phyloP scores from a whole-genome alignment of 306 rosid genomes.

The Rubus parviflorus region DNA sequence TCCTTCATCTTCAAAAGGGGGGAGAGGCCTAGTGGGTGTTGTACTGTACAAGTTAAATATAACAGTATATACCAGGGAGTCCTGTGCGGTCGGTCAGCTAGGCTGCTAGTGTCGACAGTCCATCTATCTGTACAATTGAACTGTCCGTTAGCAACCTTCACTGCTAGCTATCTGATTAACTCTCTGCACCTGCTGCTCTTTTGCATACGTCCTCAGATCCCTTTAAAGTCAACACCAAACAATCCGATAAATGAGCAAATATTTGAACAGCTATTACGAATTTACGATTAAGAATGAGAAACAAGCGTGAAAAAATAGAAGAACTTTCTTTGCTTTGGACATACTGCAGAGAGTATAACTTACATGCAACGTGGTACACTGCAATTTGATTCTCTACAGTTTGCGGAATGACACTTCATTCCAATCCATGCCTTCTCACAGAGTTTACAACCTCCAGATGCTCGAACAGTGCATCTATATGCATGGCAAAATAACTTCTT shows the following conservation, averaged over 20 bases:
- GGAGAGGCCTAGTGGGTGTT: background rate
- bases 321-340: background rate
- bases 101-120: constrained; percentile 19
- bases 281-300: too few relatives aligned
- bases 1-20: background rate
- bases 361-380: constrained; percentile 38
- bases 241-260: background rate
- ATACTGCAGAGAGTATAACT: background rate
- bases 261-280: background rate
- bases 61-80: background rate
- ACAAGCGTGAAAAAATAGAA: background rate
- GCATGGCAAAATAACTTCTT: constrained; percentile 44
- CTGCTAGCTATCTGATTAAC: background rate
- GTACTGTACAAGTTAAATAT: background rate
- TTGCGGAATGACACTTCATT: constrained; percentile 26
- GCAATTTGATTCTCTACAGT: constrained; percentile 41
- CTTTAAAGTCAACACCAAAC: constrained; percentile 27
- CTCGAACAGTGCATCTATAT: constrained; percentile 29
- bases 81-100: background rate
- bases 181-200: constrained; percentile 22
- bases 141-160: background rate
- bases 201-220: constrained; percentile 33
- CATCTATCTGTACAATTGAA: constrained; percentile 20
- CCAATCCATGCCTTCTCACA: constrained; percentile 40
- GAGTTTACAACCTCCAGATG: constrained; percentile 30